phyloP scores from a whole-genome alignment of 805 yeast species.

The Starmerella vitae region DNA sequence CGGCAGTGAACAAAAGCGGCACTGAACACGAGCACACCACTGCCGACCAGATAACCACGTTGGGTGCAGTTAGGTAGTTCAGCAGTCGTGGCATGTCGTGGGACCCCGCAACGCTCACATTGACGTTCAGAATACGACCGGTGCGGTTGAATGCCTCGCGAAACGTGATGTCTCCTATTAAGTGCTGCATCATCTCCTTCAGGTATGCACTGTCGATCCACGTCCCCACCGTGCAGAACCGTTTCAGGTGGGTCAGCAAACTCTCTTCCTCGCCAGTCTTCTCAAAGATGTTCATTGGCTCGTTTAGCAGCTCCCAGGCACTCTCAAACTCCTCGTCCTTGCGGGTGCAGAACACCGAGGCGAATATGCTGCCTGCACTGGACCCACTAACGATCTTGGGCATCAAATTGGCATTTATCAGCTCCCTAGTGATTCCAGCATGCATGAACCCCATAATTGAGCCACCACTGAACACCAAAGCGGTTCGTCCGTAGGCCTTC shows the following conservation, averaged over 20 bases:
- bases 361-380: conserved; percentile 91
- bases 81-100: conserved; percentile 83
- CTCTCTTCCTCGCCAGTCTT: conserved; percentile 41
- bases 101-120: conserved; percentile 81
- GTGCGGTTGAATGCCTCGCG: conserved; percentile 91
- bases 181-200: conserved; percentile 55
- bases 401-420: conserved; percentile 56
- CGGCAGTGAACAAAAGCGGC: conserved; percentile 82
- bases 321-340: conserved; percentile 53
- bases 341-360: conserved; percentile 73
- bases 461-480: conserved; percentile 90
- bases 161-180: conserved; percentile 82
- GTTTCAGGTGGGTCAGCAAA: conserved; percentile 38
- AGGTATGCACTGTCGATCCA: conserved; percentile 70
- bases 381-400: conserved; percentile 89
- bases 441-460: conserved; percentile 88
- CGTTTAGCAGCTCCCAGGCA: conserved; percentile 35
- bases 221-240: conserved; percentile 71
- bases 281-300: conserved; percentile 45
- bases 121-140: conserved; percentile 81
- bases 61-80: conserved; percentile 87
- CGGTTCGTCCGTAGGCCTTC: conserved; percentile 86
- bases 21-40: conserved; percentile 85
- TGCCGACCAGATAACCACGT: conserved; percentile 80
- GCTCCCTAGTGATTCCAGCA: conserved; percentile 75